These are phyloP conservation scores for Wickerhamomyces rabaulensis DNA, from an alignment of 805 yeast species.

Conservation along the genomic window DNA sequence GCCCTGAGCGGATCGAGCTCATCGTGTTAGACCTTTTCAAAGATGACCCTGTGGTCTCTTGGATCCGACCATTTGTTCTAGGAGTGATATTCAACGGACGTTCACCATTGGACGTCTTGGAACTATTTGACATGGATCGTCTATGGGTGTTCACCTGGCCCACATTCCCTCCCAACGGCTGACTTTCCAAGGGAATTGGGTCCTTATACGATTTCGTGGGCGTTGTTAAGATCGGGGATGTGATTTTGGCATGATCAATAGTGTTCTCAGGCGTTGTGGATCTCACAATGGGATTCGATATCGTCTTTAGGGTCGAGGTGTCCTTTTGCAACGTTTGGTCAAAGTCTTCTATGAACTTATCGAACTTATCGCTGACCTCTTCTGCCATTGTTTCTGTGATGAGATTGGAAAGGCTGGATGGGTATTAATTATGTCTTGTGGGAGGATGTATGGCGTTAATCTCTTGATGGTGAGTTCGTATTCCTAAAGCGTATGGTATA, in stretches of 20 bases:
- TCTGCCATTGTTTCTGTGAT: not conserved
- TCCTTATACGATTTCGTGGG: conserved; percentile 23
- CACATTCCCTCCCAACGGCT: conserved; percentile 11
- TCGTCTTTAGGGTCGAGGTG: conserved; percentile 28
- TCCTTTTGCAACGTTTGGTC: conserved; percentile 30
- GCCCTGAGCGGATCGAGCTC: conserved; percentile 15
- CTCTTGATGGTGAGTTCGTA: too few species aligned
- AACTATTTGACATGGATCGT: not conserved
- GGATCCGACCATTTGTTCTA: not conserved
- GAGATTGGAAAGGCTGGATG: too few species aligned
- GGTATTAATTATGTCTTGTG: not conserved
- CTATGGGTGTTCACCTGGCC: not conserved
- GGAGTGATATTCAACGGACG: not conserved
- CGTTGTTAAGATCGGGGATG: conserved; percentile 19
- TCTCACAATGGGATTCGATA: conserved; percentile 6
- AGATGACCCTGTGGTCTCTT: not conserved
- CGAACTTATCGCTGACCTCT: conserved; percentile 23
- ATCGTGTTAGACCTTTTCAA: conserved; percentile 20
- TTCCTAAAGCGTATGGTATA: too few species aligned
- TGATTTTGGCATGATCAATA: not conserved
- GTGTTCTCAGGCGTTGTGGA: not conserved
- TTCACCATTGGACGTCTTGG: not conserved
- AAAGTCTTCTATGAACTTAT: conserved; percentile 30
- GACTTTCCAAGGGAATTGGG: conserved; percentile 19
- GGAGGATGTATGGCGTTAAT: not conserved